Conservation (phyloP, 305 asterid species). For the Ilex paraguariensis region DNA sequence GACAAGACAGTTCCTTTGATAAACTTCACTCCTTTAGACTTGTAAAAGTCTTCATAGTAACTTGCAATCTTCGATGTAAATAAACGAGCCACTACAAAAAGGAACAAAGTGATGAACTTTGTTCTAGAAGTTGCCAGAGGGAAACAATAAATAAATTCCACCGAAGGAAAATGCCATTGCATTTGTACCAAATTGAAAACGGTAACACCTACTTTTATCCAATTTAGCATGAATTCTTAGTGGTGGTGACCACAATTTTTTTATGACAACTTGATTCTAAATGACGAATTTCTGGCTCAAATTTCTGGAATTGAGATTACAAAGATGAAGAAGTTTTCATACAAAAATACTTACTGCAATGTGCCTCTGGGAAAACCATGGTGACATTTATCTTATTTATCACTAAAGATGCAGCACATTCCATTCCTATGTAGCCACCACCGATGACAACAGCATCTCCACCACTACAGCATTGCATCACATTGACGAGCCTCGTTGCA, state of each 20-base stretch:
- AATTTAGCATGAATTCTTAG: too few relatives aligned
- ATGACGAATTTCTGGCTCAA: too few relatives aligned
- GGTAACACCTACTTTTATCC: too few relatives aligned
- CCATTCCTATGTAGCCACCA: slow-evolving; percentile 94
- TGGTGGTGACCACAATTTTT: too few relatives aligned
- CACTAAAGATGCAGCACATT: slow-evolving; percentile 83
- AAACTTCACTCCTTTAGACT: slow-evolving; percentile 77
- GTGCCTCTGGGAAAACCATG: slow-evolving; percentile 89
- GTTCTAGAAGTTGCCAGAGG: too few relatives aligned
- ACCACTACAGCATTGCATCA: slow-evolving; percentile 57
- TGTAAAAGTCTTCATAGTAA: slow-evolving; percentile 72
- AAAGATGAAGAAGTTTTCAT: neutral
- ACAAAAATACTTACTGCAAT: slow-evolving; percentile 51
- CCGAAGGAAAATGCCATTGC: too few relatives aligned
- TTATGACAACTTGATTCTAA: too few relatives aligned
- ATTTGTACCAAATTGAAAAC: too few relatives aligned
- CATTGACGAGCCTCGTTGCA: slow-evolving; percentile 63
- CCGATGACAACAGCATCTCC: slow-evolving; percentile 82
- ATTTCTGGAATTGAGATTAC: neutral
- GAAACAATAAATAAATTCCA: slow-evolving; percentile 6
- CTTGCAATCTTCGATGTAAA: slow-evolving; percentile 64
- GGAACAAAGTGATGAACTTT: too few relatives aligned
- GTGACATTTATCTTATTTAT: slow-evolving; percentile 64
- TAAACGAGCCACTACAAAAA: slow-evolving; percentile 73
- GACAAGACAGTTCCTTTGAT: slow-evolving; percentile 68